These are phyloP conservation scores for Nicotiana rustica DNA, from an alignment of 305 asterid species.

Conservation along the genomic window DNA sequence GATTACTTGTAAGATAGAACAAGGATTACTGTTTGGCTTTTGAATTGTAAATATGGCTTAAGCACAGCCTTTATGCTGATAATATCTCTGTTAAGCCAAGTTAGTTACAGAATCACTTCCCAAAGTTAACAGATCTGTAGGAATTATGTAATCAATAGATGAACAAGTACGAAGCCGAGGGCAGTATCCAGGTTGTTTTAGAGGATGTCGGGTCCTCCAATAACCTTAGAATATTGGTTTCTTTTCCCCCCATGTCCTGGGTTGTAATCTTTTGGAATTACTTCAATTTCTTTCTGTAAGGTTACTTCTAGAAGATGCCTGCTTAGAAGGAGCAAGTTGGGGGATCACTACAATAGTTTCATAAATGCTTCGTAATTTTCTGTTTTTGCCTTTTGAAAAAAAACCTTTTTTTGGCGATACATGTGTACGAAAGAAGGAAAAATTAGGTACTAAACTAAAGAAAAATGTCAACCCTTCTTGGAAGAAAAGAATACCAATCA, in stretches of 20 bases:
- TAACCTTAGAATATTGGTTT: too few species aligned
- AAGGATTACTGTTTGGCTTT: too few species aligned
- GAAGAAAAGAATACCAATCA: not conserved
- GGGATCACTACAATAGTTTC: not conserved
- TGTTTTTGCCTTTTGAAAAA: not conserved
- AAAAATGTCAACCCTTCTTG: not conserved
- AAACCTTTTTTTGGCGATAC: not conserved
- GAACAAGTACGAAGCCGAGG: not conserved
- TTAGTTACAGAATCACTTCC: conserved; percentile 5
- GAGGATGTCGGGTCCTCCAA: not conserved
- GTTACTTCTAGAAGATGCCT: not conserved
- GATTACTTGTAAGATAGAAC: too few species aligned
- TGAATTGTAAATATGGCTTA: too few species aligned
- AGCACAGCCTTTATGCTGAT: too few species aligned
- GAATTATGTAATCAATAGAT: not conserved
- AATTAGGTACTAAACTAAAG: not conserved
- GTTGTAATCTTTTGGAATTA: not conserved
- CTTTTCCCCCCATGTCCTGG: not conserved
- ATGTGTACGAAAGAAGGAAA: not conserved
- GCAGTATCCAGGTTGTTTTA: not conserved
- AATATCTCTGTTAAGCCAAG: not conserved
- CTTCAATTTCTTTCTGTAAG: not conserved
- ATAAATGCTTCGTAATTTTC: not conserved
- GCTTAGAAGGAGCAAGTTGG: not conserved
- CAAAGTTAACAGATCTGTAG: not conserved